Evolutionary conservation across 2,329 filamentous ascomycete species (phyloP), one percentile per base, ranked within the genome.

Genomic region (Pseudophaeomoniella oleicola): DNA sequence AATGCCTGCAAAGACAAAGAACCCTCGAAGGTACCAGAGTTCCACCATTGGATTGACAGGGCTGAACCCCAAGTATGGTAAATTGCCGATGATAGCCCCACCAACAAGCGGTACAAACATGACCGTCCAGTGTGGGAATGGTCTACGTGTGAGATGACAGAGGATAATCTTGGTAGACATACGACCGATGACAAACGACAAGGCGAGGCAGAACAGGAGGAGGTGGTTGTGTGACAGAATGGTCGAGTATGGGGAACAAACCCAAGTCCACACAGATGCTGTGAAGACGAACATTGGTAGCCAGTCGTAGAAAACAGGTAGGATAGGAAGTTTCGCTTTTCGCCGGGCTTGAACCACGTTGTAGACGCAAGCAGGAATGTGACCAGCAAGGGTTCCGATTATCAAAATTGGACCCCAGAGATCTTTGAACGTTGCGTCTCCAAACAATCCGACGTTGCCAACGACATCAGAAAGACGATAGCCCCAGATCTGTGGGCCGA

Each of bases 121-220:
- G 34, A 90, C 72, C 9, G 90, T 96, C 86, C 87, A 96, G 69
- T 83, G 92, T 1, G 90, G 90, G 61, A 96, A 98, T 3, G 88
- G 83, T 57, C 96, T 90, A 44, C 76, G 76, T 2, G 90, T 90
- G 36, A 98, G 68, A 58, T 98, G 90, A 2, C 90, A 88, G 13
- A 98, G 76, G 53, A 98, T 98, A 59, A 96, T 96, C 67, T 96
- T 98, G 29, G 90, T 98, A 0, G 90, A 96, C 79, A 98, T 86
- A 47, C 90, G 81, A 22, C 90, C 90, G 57, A 98, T 96, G 40
- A 94, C 90, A 50, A 96, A 87, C n/a, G 84, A 82, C 69, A 96
- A 81, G 41, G 84, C 93, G 41, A 93, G 62, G 64, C 87, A 94
- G 59, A 94, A 93, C 33, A 96, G 72, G 9, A 92, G 77, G 1